Conservation (phyloP, 176 grass and related monocot genomes). For the Carex parvula region DNA sequence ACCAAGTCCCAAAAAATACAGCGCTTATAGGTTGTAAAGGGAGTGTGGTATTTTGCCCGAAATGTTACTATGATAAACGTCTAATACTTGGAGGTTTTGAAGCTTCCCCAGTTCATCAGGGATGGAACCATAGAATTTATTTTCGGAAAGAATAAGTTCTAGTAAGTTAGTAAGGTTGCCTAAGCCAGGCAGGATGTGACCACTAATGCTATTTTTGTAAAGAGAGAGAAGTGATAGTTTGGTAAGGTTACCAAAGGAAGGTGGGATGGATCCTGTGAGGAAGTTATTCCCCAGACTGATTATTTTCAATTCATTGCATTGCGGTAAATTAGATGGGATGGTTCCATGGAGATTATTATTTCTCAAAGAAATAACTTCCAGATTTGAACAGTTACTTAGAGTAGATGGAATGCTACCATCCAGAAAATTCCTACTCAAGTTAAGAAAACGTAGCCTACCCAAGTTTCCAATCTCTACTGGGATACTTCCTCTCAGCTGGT, state of each 20-base stretch:
- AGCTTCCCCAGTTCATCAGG: background rate
- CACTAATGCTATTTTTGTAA: too few species aligned
- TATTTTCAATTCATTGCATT: background rate
- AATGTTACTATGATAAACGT: background rate
- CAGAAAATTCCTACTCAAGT: conserved; percentile 9
- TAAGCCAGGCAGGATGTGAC: background rate
- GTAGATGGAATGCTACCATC: conserved; percentile 25
- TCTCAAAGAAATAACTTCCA: background rate
- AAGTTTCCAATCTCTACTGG: conserved; percentile 19
- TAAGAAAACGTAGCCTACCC: background rate
- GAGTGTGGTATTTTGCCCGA: background rate
- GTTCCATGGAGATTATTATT: conserved; percentile 19
- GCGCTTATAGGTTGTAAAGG: background rate
- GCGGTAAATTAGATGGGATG: conserved; percentile 18
- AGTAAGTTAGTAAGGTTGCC: background rate
- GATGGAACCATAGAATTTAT: too few species aligned
- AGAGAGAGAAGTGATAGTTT: too few species aligned
- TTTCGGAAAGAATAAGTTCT: too few species aligned
- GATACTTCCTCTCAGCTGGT: conserved; percentile 20
- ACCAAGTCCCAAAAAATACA: background rate
- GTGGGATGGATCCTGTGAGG: conserved; percentile 19
- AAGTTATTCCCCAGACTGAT: conserved; percentile 7
- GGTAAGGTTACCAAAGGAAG: conserved; percentile 19
- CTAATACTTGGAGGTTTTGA: background rate
- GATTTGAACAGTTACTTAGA: conserved; percentile 26